Percentiles rank a stretch among this genome's conserved stretches.
Conservation (phyloP, 495 filamentous ascomycete species). For the Penicillium cosmopolitanum region DNA sequence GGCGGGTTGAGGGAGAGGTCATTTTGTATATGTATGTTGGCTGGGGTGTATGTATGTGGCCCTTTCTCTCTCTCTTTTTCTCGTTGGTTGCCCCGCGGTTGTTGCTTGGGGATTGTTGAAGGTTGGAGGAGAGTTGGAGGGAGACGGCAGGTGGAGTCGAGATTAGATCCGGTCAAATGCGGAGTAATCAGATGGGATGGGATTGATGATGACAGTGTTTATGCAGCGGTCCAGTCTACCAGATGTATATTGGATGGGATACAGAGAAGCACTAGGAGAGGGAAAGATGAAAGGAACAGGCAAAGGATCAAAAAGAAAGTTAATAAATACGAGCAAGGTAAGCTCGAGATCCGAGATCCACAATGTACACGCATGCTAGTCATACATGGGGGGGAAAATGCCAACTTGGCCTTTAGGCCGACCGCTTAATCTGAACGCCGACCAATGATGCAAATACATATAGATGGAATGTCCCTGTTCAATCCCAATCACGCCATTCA, state of each 20-base stretch:
- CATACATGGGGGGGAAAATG: conserved; percentile 16
- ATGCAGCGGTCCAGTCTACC: no score
- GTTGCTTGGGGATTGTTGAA: not conserved
- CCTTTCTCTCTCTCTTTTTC: conserved; percentile 11
- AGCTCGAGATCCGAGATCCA: conserved; percentile 4
- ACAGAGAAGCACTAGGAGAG: no score
- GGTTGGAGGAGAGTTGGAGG: conserved; percentile 11
- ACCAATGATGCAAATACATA: conserved; percentile 3
- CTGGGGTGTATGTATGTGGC: conserved; percentile 2
- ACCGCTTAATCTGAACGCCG: conserved; percentile 10
- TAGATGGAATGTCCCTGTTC: conserved; percentile 1
- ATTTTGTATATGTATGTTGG: conserved; percentile 18
- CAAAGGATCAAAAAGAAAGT: no score
- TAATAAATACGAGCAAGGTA: not conserved
- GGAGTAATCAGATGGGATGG: conserved; percentile 6
- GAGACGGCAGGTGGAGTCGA: conserved; percentile 3
- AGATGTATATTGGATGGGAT: no score
- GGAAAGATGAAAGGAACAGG: no score
- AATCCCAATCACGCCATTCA: conserved; percentile 54
- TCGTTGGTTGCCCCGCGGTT: not conserved
- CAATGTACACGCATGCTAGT: conserved; percentile 10
- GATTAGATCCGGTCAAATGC: conserved; percentile 3
- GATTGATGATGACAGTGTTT: not conserved
- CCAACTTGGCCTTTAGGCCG: conserved; percentile 14
- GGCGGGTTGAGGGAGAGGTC: conserved; percentile 52